Conservation (phyloP, 176 grass and related monocot species). For the Ananas comosus region DNA sequence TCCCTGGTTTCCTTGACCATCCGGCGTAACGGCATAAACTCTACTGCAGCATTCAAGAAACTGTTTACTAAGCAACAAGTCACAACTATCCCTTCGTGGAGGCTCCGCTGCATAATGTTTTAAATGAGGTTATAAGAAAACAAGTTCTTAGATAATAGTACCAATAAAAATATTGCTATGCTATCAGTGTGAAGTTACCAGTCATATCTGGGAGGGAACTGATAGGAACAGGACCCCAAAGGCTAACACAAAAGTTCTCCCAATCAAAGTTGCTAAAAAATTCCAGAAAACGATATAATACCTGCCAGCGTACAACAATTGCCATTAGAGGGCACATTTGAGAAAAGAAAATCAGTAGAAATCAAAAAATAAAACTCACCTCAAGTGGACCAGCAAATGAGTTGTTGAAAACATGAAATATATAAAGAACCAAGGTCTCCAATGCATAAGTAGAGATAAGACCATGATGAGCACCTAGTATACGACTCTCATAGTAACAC, state of each 20-base stretch:
- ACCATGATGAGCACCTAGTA: constrained; percentile 98
- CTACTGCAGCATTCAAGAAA: constrained; percentile 59
- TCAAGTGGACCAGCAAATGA: constrained; percentile 84
- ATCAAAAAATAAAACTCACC: constrained; percentile 39
- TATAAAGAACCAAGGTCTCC: constrained; percentile 95
- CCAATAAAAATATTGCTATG: not conserved
- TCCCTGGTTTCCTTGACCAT: constrained; percentile 43
- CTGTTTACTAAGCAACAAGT: constrained; percentile 53
- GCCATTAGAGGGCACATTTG: constrained; percentile 19
- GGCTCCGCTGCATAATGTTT: constrained; percentile 53
- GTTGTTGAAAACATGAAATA: constrained; percentile 94
- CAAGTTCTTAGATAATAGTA: constrained; percentile 9
- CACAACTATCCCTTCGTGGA: constrained; percentile 53
- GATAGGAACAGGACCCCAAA: constrained; percentile 86
- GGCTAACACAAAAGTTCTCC: constrained; percentile 82
- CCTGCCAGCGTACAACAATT: constrained; percentile 39
- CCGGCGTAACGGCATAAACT: constrained; percentile 40
- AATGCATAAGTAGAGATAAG: constrained; percentile 98
- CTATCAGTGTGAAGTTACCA: constrained; percentile 20
- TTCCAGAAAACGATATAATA: constrained; percentile 88
- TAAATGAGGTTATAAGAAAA: constrained; percentile 15
- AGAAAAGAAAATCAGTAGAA: constrained; percentile 6
- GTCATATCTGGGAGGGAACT: constrained; percentile 80
- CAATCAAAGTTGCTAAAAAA: constrained; percentile 98
- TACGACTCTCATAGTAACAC: constrained; percentile 97